Percentiles rank a stretch among this genome's conserved stretches.
Evolutionary conservation across 2,329 filamentous ascomycete genomes (phyloP).

Genomic region (Aspergillus transmontanensis): DNA sequence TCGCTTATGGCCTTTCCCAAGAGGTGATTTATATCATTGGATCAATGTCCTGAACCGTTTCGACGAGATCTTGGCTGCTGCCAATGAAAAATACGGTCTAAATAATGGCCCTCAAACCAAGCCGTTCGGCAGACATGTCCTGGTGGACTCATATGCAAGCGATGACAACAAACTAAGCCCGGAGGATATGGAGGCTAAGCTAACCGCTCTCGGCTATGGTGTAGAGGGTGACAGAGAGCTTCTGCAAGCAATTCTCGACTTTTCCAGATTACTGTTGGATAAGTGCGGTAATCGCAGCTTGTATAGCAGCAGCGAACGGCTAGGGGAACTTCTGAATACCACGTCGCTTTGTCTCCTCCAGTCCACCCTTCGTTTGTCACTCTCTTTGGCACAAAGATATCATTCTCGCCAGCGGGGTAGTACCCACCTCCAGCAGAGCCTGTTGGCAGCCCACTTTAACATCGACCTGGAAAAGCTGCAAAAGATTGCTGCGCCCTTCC

Average conservation of each 20-base stretch:
- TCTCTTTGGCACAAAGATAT: conserved; percentile 89
- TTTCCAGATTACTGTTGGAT: conserved; percentile 84
- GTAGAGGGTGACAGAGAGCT: conserved; percentile 78
- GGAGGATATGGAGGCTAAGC: conserved; percentile 55
- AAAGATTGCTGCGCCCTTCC: conserved; percentile 79
- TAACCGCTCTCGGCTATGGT: conserved; percentile 65
- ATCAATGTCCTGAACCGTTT: conserved; percentile 92
- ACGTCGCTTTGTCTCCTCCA: conserved; percentile 79
- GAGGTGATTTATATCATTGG: conserved; percentile 98
- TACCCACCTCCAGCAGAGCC: conserved; percentile 67
- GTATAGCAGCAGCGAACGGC: conserved; percentile 87
- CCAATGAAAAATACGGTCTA: conserved; percentile 79
- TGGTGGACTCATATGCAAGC: conserved; percentile 55
- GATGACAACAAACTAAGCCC: conserved; percentile 60
- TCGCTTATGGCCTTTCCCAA: conserved; percentile 88
- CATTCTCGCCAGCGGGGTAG: conserved; percentile 80
- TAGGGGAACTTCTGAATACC: conserved; percentile 87
- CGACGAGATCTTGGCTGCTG: conserved; percentile 80
- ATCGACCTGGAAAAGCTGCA: conserved; percentile 76
- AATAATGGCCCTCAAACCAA: conserved; percentile 77
- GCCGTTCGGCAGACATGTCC: conserved; percentile 61
- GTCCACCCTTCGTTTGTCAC: conserved; percentile 75
- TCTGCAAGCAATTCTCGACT: conserved; percentile 76
- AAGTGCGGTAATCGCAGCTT: conserved; percentile 96
- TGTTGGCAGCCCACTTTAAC: conserved; percentile 81